Evolutionary conservation across 75 land plant genomes (phyloP).

Genomic region (Pseudotsuga menziesii): DNA sequence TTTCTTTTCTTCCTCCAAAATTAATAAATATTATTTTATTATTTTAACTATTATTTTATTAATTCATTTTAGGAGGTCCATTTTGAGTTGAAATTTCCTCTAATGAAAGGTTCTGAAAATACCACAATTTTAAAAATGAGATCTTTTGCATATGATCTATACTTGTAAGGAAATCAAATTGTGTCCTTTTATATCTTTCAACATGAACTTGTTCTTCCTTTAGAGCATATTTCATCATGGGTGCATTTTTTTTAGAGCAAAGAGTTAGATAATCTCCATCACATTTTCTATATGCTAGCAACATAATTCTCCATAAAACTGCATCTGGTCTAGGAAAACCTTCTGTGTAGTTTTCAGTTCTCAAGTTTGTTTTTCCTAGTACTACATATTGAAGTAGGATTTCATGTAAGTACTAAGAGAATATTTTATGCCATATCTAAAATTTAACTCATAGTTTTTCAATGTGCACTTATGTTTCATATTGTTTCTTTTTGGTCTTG

Average conservation of each 20-base stretch:
- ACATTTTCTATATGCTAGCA: background rate
- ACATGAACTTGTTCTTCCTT: background rate
- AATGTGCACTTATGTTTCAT: background rate
- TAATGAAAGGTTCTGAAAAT: background rate
- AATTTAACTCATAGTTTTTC: background rate
- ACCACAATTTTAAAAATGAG: background rate
- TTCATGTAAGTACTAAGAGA: background rate
- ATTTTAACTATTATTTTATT: too few species aligned
- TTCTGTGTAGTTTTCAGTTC: background rate
- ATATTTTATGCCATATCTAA: background rate
- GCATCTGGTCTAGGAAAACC: background rate
- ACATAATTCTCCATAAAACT: background rate
- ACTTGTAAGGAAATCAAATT: background rate
- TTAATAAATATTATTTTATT: too few species aligned
- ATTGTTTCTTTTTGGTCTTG: background rate
- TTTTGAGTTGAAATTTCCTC: too few species aligned
- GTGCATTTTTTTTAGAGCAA: conserved; percentile 2
- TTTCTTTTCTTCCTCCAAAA: too few species aligned
- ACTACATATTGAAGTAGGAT: background rate
- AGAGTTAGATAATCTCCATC: conserved; percentile 4
- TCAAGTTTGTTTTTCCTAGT: background rate
- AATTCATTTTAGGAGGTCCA: too few species aligned
- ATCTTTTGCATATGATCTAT: background rate
- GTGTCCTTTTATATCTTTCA: background rate
- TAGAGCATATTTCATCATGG: background rate